Evolutionary conservation across 176 grass and related monocot genomes (phyloP).

Genomic region (Eleusine indica): DNA sequence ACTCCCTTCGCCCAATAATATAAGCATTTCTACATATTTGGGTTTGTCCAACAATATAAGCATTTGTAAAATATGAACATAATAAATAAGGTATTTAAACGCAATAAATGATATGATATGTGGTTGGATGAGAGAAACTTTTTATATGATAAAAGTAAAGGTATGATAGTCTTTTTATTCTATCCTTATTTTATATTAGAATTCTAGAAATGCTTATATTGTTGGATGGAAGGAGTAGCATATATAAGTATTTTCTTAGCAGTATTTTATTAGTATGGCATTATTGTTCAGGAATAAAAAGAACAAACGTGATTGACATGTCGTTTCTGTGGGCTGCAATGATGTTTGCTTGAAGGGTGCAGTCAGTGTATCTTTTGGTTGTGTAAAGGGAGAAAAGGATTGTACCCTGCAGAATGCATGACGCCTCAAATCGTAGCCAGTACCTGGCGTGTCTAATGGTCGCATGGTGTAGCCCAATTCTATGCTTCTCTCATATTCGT

Average conservation of each 20-base stretch:
- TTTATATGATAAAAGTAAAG: too few relatives aligned
- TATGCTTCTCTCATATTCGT: background rate
- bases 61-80: too few relatives aligned
- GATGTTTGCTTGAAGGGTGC: slow-evolving; percentile 28
- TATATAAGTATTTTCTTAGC: background rate
- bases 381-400: slow-evolving; percentile 46
- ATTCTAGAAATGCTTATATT: too few relatives aligned
- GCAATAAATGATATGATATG: too few relatives aligned
- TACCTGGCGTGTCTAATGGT: slow-evolving; percentile 15
- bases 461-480: background rate
- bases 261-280: background rate
- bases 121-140: too few relatives aligned
- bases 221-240: too few relatives aligned
- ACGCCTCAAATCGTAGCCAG: slow-evolving; percentile 73
- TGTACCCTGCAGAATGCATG: slow-evolving; percentile 42
- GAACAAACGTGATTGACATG: slow-evolving; percentile 21
- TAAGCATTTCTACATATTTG: too few relatives aligned
- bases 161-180: too few relatives aligned
- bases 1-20: too few relatives aligned
- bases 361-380: slow-evolving; percentile 48
- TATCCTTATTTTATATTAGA: too few relatives aligned
- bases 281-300: background rate
- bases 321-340: slow-evolving; percentile 26
- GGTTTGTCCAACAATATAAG: too few relatives aligned
- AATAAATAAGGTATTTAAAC: too few relatives aligned